Evolutionary conservation across 2,329 filamentous ascomycete genomes (phyloP), one percentile per base, ranked within the genome.

Genomic region (Mycosphaerella arachidis): DNA sequence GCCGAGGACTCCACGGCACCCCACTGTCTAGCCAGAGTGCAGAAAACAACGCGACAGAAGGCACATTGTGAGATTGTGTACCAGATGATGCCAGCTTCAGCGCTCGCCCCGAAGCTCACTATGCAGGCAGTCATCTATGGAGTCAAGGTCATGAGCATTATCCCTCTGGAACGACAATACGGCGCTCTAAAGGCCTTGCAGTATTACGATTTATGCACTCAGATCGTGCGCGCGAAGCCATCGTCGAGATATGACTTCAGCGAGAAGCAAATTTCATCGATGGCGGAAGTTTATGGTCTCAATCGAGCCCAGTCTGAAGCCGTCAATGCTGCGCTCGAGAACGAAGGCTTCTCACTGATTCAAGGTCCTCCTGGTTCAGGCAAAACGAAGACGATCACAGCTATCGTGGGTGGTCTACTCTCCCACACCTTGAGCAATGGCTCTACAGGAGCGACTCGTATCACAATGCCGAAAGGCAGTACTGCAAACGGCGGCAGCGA

Each of bases 371-470:
- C 94, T 1, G 94, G 94, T 74, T 97, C 94, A 4, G 65, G 69
- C 27, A 99, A 99, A 78, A 99, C 94, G 0, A 99, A 99, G 74
- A 99, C 94, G 0, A 99, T 99, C 62, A 85, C 96, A 58, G 94
- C 93, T 33, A 95, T 99, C 81, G 92, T 97, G 27, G 94, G 94
- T 37, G 90, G 91, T 40, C 80, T 99, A 16, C 75, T 96, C 48
- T 89, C 86, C 6, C 83, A 84, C 43, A 80, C 68, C 53, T 81
- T 84, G 55, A 81, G 78, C 8, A 79, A 81, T 13, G 73, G 80
- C 18, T 56, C 63, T 37, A 62, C 59, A 16, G 66, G 69, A 20
- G 65, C 64, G 3, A 71, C 68, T 6, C 68, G 64, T 48, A 76
- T 80, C 51, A 64, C 67, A 20, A 66, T 78, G 53, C 78, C 77